Evolutionary conservation across 805 yeast genomes (phyloP).

Genomic region (Ogataea henricii): DNA sequence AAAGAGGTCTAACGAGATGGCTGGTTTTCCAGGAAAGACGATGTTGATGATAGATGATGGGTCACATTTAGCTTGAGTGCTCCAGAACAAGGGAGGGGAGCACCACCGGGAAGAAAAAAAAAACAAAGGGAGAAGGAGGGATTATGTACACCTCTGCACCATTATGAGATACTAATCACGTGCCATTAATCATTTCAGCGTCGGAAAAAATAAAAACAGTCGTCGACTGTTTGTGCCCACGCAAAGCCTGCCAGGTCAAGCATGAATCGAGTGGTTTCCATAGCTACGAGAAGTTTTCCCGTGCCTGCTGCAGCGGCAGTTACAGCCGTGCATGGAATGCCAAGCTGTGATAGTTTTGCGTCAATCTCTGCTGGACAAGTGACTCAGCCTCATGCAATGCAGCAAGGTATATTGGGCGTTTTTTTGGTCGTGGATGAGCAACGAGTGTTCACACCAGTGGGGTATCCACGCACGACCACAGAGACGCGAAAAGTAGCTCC

Average conservation of each 20-base stretch:
- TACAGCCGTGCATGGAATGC: neutral
- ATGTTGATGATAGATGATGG: neutral
- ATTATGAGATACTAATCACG: too few species aligned
- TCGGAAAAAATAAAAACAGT: too few species aligned
- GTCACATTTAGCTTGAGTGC: neutral
- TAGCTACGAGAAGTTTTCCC: neutral
- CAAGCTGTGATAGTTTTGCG: neutral
- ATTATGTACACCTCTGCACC: neutral
- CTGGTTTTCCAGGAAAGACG: neutral
- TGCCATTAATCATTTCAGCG: too few species aligned
- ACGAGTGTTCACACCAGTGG: neutral
- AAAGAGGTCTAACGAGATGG: neutral
- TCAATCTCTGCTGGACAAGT: neutral
- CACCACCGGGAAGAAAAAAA: neutral
- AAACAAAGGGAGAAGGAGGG: neutral
- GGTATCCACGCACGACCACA: neutral
- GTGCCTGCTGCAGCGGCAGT: neutral
- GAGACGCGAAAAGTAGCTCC: neutral
- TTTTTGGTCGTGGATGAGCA: neutral
- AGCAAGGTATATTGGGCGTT: neutral
- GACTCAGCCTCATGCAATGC: neutral
- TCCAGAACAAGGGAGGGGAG: neutral
- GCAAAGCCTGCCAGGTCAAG: neutral
- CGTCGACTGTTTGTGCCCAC: too few species aligned
- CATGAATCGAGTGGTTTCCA: neutral